phyloP scores from a whole-genome alignment of 768 basidiomycete species.

The Boletus bicolor region DNA sequence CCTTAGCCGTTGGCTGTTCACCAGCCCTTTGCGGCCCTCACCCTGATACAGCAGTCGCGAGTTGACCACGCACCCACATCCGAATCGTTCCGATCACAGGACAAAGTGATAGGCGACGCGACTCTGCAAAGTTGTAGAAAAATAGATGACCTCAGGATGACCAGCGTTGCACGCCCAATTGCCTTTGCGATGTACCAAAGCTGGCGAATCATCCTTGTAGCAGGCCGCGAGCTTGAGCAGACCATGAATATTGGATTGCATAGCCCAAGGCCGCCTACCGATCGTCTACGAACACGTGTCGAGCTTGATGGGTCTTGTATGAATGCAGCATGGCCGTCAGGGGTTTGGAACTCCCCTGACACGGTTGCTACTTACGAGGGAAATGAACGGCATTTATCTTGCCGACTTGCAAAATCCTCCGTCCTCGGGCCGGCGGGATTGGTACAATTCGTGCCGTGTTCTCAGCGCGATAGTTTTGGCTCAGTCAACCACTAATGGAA shows the following conservation, averaged over 20 bases:
- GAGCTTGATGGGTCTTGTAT: conserved; percentile 15
- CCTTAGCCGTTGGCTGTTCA: conserved; percentile 18
- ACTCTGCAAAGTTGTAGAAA: not conserved
- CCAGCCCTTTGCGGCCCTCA: conserved; percentile 5
- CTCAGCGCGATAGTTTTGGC: not conserved
- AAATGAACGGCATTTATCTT: conserved; percentile 28
- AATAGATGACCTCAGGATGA: not conserved
- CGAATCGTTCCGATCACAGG: not conserved
- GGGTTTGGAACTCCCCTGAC: conserved; percentile 16
- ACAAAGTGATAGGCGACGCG: not conserved
- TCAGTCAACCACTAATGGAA: not conserved
- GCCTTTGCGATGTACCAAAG: not conserved
- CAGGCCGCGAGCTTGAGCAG: not conserved
- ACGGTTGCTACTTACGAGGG: not conserved
- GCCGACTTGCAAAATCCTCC: conserved; percentile 16
- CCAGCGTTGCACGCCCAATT: not conserved
- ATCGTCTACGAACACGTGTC: conserved; percentile 15
- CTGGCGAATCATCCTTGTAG: not conserved
- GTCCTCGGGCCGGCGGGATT: conserved; percentile 12
- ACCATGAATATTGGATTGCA: not conserved
- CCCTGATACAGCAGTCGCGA: conserved; percentile 4
- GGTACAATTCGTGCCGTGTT: not conserved
- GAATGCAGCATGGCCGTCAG: conserved; percentile 26
- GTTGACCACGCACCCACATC: conserved; percentile 12
- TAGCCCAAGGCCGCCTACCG: conserved; percentile 3